A percentile compares a stretch with the other conserved stretches of the same genome.
Conservation (phyloP, 345 rosid species). For the Erodium maritimum region DNA sequence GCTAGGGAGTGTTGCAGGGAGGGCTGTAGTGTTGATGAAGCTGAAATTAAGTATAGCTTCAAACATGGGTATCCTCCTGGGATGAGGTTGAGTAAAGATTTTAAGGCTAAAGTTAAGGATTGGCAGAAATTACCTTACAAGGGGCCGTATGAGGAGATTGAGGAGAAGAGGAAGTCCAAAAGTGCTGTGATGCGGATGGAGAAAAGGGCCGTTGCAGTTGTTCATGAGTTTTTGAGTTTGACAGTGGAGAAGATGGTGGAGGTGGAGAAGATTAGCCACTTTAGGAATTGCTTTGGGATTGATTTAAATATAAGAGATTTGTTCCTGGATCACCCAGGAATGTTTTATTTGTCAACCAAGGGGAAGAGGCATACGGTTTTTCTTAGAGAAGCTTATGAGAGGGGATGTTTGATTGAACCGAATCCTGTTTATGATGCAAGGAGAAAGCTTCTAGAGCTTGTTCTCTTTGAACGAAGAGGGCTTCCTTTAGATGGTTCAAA, state of each 20-base stretch:
- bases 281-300: slow-evolving; percentile 66
- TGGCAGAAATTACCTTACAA: slow-evolving; percentile 71
- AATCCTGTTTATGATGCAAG: slow-evolving; percentile 60
- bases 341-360: slow-evolving; percentile 72
- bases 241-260: slow-evolving; percentile 89
- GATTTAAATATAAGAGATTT: slow-evolving; percentile 75
- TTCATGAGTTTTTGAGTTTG: slow-evolving; percentile 70
- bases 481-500: slow-evolving; percentile 19
- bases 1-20: slow-evolving; percentile 52
- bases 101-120: slow-evolving; percentile 61
- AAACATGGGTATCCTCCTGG: slow-evolving; percentile 70
- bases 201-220: slow-evolving; percentile 67
- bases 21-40: slow-evolving; percentile 34
- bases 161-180: slow-evolving; percentile 36
- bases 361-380: slow-evolving; percentile 78
- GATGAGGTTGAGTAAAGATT: slow-evolving; percentile 68
- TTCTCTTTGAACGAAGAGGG: slow-evolving; percentile 53
- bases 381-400: slow-evolving; percentile 79
- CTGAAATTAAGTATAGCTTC: slow-evolving; percentile 43
- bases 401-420: slow-evolving; percentile 48
- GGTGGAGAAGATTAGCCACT: slow-evolving; percentile 90
- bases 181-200: slow-evolving; percentile 38
- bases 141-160: slow-evolving; percentile 61
- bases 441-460: slow-evolving; percentile 79
- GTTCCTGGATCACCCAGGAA: slow-evolving; percentile 87